Base-by-base conservation (phyloP, 1,284 basidiomycete genomes). In the Peniophora sp. region DNA sequence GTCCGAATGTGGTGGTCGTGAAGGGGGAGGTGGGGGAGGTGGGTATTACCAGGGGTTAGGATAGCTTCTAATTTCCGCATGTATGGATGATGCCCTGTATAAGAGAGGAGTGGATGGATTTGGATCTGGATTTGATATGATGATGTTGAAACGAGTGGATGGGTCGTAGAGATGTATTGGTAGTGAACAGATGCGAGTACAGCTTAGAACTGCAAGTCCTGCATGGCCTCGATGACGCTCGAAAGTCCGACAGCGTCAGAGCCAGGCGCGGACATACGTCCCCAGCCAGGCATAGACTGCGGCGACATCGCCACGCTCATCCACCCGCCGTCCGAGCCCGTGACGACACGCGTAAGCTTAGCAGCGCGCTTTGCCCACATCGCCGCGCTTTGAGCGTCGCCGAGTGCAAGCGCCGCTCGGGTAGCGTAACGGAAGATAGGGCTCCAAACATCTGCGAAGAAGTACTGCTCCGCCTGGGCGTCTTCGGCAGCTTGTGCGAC, bases 291-390 rank as follows among this genome's bases (percentile, higher is more conserved):
- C 38, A 20, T 41, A n/a, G n/a, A 20, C 38, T 41, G 38, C 5
- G 38, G 38, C 5, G 38, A 6, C n/a, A n/a, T n/a, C 38, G 38
- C 38, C 8, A 54, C 47, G 11, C 17, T 46, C 11, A 41, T 48
- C 52, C 53, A 53, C 49, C 53, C 52, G 14, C 53, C 49, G 25
- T 54, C 52, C 17, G 36, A 48, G 12, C 53, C 52, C 10, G 25
- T 50, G 24, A 35, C 34, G 12, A 45, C 52, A 20, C 45, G 44
- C 11, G 27, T 39, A 24, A 50, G 32, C 52, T 48, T 46, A 17
- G 49, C 49, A 2, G 53, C 52, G 11, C 46, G 48, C 24, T 16
- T 27, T 10, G 41, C 52, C 52, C 48, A 54, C 48, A 36, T 47
- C 17, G 48, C 23, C 19, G 49, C 51, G 14, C 19, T 16, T 24